phyloP scores from a whole-genome alignment of 208 protist species.

The Leishmania mexicana region DNA sequence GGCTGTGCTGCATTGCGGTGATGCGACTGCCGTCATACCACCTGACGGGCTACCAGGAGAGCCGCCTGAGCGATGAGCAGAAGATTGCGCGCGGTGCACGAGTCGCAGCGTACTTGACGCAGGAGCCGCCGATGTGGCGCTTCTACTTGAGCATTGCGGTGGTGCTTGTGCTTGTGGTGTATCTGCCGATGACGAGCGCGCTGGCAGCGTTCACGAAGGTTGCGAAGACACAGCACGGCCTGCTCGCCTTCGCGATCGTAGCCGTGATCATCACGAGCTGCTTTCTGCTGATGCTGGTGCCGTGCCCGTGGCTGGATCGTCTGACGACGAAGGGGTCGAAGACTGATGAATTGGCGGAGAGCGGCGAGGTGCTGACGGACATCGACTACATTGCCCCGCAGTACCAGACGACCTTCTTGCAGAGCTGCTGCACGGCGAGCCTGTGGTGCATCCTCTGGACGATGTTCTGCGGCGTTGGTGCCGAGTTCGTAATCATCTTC shows the following conservation, averaged over 20 bases:
- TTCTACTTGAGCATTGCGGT: conserved; percentile 58
- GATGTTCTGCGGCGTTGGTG: conserved; percentile 55
- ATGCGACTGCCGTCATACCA: conserved; percentile 67
- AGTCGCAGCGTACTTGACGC: conserved; percentile 43
- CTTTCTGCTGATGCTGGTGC: conserved; percentile 30
- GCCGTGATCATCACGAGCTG: conserved; percentile 29
- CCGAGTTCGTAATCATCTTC: conserved; percentile 67
- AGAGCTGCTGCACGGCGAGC: conserved; percentile 41
- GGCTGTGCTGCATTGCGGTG: conserved; percentile 31
- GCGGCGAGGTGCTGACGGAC: conserved; percentile 31
- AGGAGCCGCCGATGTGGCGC: conserved; percentile 56
- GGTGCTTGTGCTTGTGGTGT: conserved; percentile 56
- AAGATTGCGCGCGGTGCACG: conserved; percentile 15
- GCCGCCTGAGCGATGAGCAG: conserved; percentile 31
- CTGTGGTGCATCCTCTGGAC: conserved; percentile 63
- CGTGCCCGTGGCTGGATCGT: conserved; percentile 21
- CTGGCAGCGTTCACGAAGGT: conserved; percentile 42
- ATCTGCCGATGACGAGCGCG: conserved; percentile 53
- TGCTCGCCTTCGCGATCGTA: conserved; percentile 43
- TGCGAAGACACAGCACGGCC: not conserved
- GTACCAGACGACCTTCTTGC: conserved; percentile 62
- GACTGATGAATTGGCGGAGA: not conserved
- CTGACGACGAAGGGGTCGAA: not conserved
- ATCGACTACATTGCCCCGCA: conserved; percentile 69
- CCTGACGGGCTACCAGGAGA: conserved; percentile 51